These are phyloP conservation scores for Sclerotinia nivalis DNA, from an alignment of 2,329 filamentous ascomycete species.

Conservation along the genomic window DNA sequence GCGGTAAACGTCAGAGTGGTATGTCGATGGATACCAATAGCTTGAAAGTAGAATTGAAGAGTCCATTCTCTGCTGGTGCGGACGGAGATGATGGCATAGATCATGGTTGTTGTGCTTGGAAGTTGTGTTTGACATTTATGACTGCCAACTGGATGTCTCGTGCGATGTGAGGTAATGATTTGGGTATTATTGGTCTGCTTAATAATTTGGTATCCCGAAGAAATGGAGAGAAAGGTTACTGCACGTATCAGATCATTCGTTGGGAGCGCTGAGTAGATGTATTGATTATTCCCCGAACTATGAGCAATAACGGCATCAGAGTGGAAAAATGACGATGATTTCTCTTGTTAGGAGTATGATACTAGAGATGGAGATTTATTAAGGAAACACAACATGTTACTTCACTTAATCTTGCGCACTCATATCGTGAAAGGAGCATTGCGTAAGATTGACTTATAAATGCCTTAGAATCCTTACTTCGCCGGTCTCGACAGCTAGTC, in stretches of 20 bases:
- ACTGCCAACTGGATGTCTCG: slow-evolving; percentile 16
- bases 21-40: not conserved
- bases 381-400: not conserved
- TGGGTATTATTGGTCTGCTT: not conserved
- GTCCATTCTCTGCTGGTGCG: not conserved
- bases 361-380: not conserved
- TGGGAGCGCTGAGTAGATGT: not conserved
- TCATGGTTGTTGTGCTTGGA: slow-evolving; percentile 14
- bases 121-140: not conserved
- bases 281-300: too few species aligned
- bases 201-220: not conserved
- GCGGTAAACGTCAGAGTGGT: not conserved
- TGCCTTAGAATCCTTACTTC: not conserved
- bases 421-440: not conserved
- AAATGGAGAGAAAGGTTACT: not conserved
- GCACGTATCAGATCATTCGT: not conserved
- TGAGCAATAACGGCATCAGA: not conserved
- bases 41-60: not conserved
- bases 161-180: not conserved
- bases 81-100: slow-evolving; percentile 1
- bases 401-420: not conserved
- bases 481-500: not conserved
- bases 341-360: not conserved
- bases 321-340: not conserved
- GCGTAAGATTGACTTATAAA: too few species aligned